Evolutionary conservation across 352 stramenopile genomes (phyloP), one percentile per base, ranked within the genome.

Genomic region (Pythium vanterpoolii): DNA sequence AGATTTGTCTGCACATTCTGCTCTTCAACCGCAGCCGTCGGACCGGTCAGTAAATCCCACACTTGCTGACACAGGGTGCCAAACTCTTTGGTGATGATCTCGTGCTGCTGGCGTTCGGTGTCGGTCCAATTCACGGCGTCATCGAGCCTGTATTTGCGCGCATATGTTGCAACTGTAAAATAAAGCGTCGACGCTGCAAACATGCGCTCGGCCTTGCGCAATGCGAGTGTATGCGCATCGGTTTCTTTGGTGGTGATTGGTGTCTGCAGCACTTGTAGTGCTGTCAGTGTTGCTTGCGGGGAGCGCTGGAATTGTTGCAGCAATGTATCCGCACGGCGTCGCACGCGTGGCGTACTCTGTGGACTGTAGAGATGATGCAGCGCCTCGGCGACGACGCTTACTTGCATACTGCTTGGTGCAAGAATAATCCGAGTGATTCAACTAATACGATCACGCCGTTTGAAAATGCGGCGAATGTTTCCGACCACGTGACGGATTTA

Each of bases 101-200:
- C 73, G 47, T 93, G 80, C 54, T 83, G 73, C 11, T 60, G 51
- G 1, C 71, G 76, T 48, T 92, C 83, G 5, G 69, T 62, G 0
- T 73, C 62, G 7, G 77, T 85, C 79, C 80, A 89, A 5, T 66
- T 68, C 27, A 56, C 50, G 0, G 66, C 63, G n/a, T 84, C 69
- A 11, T 91, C 77, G 24, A 93, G 65, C 54, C 86, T 87, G 68
- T 87, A 89, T 57, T 83, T 88, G 64, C 76, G 78, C 53, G 86
- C 69, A 53, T 88, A 89, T 10, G 69, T 79, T 18, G 81, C 66
- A 26, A 87, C 83, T 2, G 72, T 74, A 39, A 79, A 76, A 69
- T 93, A 93, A 28, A 91, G 64, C 4, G 81, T 93, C 7, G 82
- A 87, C 3, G 77, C 83, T 9, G 81, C 68, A 40, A 91, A 91